phyloP scores from a whole-genome alignment of 2,329 filamentous ascomycete species.

The Neonectria ditissima region DNA sequence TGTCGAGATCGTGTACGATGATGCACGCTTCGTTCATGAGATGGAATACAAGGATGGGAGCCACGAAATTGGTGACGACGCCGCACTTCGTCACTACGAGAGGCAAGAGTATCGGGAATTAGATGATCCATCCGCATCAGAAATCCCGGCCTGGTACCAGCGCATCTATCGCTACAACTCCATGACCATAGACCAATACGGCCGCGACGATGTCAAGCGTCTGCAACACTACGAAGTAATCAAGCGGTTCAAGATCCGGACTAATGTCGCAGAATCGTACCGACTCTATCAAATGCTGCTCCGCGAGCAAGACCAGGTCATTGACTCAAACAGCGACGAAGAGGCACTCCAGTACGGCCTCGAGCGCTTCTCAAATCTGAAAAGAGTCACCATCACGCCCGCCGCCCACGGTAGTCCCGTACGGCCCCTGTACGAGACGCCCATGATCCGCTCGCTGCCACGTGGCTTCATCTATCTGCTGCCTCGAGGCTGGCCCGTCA shows the following conservation, averaged over 20 bases:
- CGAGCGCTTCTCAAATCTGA: background rate
- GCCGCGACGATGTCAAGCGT: background rate
- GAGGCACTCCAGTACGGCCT: slow-evolving; percentile 3
- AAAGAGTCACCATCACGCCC: background rate
- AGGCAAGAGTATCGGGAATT: slow-evolving; percentile 1
- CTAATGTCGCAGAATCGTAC: background rate
- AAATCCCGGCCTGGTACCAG: slow-evolving; percentile 1
- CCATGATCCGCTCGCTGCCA: slow-evolving; percentile 2
- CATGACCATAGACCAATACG: background rate
- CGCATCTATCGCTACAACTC: slow-evolving; percentile 2
- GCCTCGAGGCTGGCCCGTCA: background rate
- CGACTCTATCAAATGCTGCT: slow-evolving; percentile 3
- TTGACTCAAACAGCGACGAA: background rate
- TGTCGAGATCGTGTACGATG: slow-evolving; percentile 5
- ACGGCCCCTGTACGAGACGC: slow-evolving; percentile 1
- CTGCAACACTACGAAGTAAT: slow-evolving; percentile 2
- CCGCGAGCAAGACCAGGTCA: slow-evolving; percentile 1
- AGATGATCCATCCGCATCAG: background rate
- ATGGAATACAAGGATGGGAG: background rate
- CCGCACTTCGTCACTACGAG: background rate
- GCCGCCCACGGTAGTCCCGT: background rate
- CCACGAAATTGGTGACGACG: background rate
- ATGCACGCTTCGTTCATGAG: slow-evolving; percentile 3
- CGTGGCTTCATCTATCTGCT: slow-evolving; percentile 2
- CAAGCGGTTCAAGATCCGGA: slow-evolving; percentile 1